Evolutionary conservation across 495 filamentous ascomycete species (phyloP).

Genomic region (Evansstolkia leycettana): DNA sequence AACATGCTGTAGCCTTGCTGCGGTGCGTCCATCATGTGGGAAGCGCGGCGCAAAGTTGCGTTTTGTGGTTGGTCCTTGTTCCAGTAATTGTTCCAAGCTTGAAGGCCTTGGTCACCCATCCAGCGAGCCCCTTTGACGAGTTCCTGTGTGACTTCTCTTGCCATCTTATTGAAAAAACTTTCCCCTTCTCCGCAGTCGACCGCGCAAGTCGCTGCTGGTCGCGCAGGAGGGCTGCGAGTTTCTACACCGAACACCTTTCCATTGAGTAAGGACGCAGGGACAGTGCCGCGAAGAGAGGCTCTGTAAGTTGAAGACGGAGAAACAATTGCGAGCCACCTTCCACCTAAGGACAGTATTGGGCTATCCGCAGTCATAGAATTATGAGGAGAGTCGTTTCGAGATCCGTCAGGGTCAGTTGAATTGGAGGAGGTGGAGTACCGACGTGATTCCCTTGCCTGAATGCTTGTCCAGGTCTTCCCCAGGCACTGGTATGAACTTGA

Average conservation of each 20-base stretch:
- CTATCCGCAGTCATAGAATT: conserved; percentile 33
- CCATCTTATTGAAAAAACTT: conserved; percentile 71
- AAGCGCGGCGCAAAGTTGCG: conserved; percentile 14
- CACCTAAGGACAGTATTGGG: conserved; percentile 63
- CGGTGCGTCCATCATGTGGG: conserved; percentile 15
- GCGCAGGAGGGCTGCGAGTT: conserved; percentile 57
- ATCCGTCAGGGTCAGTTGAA: conserved; percentile 39
- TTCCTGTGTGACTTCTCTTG: conserved; percentile 80
- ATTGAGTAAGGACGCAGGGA: conserved; percentile 27
- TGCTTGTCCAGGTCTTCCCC: conserved; percentile 77
- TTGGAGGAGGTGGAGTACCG: conserved; percentile 42
- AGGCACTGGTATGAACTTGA: conserved; percentile 59
- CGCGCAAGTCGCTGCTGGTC: conserved; percentile 60
- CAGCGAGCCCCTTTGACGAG: conserved; percentile 79
- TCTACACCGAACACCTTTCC: conserved; percentile 53
- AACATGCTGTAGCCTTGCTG: conserved; percentile 35
- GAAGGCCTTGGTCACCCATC: conserved; percentile 74
- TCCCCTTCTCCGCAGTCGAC: conserved; percentile 71
- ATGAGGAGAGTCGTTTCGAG: conserved; percentile 34
- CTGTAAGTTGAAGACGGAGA: conserved; percentile 60
- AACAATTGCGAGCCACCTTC: conserved; percentile 76
- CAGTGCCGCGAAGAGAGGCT: conserved; percentile 51
- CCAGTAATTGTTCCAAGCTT: conserved; percentile 86
- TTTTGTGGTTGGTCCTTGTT: conserved; percentile 43
- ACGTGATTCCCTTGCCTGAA: conserved; percentile 43